Percentiles rank a stretch among this genome's conserved stretches.
phyloP scores from a whole-genome alignment of 805 yeast genomes.

The Yarrowia divulgata region DNA sequence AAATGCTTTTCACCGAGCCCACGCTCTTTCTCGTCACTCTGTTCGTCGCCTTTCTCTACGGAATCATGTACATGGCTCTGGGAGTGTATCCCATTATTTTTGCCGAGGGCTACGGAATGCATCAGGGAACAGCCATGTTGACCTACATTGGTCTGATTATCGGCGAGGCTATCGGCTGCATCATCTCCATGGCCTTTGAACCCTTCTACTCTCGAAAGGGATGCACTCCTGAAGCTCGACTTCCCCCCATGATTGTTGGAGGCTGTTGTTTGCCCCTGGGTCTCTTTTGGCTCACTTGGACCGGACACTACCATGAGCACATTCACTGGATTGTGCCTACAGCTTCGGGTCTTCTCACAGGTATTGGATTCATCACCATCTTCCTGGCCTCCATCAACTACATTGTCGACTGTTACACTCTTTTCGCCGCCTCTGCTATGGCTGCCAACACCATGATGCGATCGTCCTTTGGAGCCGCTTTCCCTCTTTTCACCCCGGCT shows the following conservation, averaged over 20 bases:
- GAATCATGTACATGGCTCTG: constrained; percentile 74
- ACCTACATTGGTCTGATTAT: constrained; percentile 80
- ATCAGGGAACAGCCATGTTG: constrained; percentile 68
- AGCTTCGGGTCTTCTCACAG: constrained; percentile 66
- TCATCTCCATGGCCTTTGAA: constrained; percentile 62
- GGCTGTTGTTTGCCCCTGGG: constrained; percentile 77
- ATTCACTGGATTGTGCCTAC: constrained; percentile 88
- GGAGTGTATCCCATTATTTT: constrained; percentile 81
- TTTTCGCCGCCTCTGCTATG: constrained; percentile 79
- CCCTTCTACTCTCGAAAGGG: constrained; percentile 58
- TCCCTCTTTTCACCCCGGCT: constrained; percentile 73
- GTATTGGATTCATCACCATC: constrained; percentile 71
- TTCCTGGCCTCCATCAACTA: constrained; percentile 76
- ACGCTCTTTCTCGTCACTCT: constrained; percentile 70
- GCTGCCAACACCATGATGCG: constrained; percentile 78
- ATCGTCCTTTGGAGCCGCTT: constrained; percentile 70
- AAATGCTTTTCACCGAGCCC: constrained; percentile 74
- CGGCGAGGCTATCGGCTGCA: constrained; percentile 66
- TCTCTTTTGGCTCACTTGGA: constrained; percentile 86
- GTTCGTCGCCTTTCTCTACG: constrained; percentile 81
- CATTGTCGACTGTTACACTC: constrained; percentile 71
- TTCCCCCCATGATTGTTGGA: constrained; percentile 78
- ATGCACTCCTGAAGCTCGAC: constrained; percentile 77
- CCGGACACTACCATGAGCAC: constrained; percentile 72
- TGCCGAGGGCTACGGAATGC: constrained; percentile 64